Evolutionary conservation across 1,284 basidiomycete genomes (phyloP), one percentile per base, ranked within the genome.

Genomic region (Trichosporon inkin): DNA sequence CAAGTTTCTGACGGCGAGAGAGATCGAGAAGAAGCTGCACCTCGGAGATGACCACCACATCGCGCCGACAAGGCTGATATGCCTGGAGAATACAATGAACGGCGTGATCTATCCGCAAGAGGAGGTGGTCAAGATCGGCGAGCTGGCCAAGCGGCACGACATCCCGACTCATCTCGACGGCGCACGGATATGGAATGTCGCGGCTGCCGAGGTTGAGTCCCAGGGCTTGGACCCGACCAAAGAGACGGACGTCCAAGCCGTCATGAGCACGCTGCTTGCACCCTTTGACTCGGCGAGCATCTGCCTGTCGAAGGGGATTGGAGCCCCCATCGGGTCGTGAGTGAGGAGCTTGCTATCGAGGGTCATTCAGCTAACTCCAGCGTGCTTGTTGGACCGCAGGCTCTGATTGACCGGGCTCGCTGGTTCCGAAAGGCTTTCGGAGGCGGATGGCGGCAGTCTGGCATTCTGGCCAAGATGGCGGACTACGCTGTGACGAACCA

Each of bases 401-500:
- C 84, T 16, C 89, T 94, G 71, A 92, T 96, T 72, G 72, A 78
- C 13, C 85, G 85, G 62, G 91, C 90, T 0, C 83, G 86, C 20
- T 87, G 88, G 85, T 90, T 97, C 81, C 84, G 93, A 61, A 98
- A 98, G 80, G 82, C 92, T 24, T 95, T 98, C 70, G 95, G 95
- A 35, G 95, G 92, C 32, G 94, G 92, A 44, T 91, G 96, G 84
- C 84, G 96, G n/a, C 91, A 96, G 80, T 90, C 86, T 10, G 92
- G 93, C 57, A 79, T 87, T 41, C 81, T 98, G 32, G 86, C 88
- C 2, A 90, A 86, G 10, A 86, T 86, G 10, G 93, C 92, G 5
- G 89, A 91, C 14, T 93, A 90, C 71, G 90, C 90, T 3, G 81
- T 98, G 56, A 87, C 88, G 3, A 78, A 92, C 74, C 87, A 92